These are phyloP conservation scores for Psidium friedrichsthalianum DNA, from an alignment of 345 rosid species.

Conservation along the genomic window DNA sequence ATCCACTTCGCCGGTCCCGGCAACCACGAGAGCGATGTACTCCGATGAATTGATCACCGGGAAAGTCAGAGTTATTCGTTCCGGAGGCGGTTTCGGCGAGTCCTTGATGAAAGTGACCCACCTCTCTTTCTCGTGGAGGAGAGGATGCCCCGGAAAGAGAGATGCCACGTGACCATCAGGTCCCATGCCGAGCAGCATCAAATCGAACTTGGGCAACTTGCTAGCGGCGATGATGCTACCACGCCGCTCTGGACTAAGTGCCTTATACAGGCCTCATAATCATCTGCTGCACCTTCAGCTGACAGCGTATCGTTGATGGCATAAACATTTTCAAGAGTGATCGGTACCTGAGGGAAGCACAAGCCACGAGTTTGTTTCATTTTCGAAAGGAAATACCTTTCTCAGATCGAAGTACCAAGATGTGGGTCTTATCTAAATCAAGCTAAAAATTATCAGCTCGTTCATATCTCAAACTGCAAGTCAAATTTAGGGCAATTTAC, in stretches of 20 bases:
- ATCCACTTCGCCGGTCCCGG: constrained; percentile 58
- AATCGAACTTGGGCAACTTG: constrained; percentile 73
- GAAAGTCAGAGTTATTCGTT: constrained; percentile 78
- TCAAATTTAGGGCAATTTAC: constrained; percentile 13
- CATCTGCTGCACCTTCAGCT: constrained; percentile 80
- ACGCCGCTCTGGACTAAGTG: constrained; percentile 34
- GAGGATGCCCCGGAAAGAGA: constrained; percentile 65
- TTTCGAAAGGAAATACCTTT: not conserved
- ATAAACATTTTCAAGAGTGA: constrained; percentile 50
- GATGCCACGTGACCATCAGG: constrained; percentile 95
- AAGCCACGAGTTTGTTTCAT: not conserved
- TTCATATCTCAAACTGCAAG: not conserved
- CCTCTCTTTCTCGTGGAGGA: constrained; percentile 48
- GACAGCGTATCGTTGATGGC: constrained; percentile 68
- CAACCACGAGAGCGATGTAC: constrained; percentile 54
- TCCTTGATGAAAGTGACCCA: constrained; percentile 73
- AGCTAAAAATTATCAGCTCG: not conserved
- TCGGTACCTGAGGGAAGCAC: constrained; percentile 36
- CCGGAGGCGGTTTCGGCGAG: constrained; percentile 81
- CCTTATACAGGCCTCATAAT: constrained; percentile 64
- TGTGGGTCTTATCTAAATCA: not conserved
- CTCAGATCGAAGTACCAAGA: not conserved
- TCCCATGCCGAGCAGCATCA: constrained; percentile 84
- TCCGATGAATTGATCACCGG: constrained; percentile 87
- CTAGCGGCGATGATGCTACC: constrained; percentile 31